Evolutionary conservation across 371 early-diverging fungal species (phyloP).

Genomic region (Conidiobolus incongruus): DNA sequence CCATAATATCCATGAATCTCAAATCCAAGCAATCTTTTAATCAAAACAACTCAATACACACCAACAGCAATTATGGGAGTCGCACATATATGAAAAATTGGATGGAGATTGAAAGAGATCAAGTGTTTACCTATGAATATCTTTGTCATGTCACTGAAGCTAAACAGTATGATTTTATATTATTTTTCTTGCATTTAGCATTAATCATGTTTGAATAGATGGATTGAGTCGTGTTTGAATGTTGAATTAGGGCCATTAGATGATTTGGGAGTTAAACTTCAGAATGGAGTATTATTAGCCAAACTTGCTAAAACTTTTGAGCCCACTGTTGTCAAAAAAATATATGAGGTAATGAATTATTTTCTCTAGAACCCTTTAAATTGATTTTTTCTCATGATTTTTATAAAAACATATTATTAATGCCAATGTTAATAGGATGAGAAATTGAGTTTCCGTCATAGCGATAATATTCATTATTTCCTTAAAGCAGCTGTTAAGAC

Average conservation of each 20-base stretch:
- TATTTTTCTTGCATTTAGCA: neutral
- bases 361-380: neutral
- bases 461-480: conserved; percentile 97
- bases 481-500: conserved; percentile 59
- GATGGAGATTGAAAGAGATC: conserved; percentile 89
- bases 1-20: no score
- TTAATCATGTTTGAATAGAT: conserved; percentile 20
- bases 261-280: conserved; percentile 67
- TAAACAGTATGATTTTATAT: conserved; percentile 55
- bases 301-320: conserved; percentile 72
- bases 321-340: conserved; percentile 63
- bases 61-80: conserved; percentile 6
- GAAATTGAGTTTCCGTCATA: conserved; percentile 83
- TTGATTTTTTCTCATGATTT: neutral
- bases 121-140: conserved; percentile 94
- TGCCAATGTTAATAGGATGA: conserved; percentile 21
- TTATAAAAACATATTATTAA: neutral
- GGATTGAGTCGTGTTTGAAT: conserved; percentile 83
- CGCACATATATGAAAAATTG: conserved; percentile 19
- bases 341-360: conserved; percentile 46
- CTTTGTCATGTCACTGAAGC: conserved; percentile 98
- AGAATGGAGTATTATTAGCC: conserved; percentile 87
- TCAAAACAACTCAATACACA: no score
- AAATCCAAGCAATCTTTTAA: no score
- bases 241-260: conserved; percentile 60